Percentiles rank a stretch among this genome's conserved stretches.
Evolutionary conservation across 2,329 filamentous ascomycete species (phyloP).

Genomic region (Blastomyces emzantsi): DNA sequence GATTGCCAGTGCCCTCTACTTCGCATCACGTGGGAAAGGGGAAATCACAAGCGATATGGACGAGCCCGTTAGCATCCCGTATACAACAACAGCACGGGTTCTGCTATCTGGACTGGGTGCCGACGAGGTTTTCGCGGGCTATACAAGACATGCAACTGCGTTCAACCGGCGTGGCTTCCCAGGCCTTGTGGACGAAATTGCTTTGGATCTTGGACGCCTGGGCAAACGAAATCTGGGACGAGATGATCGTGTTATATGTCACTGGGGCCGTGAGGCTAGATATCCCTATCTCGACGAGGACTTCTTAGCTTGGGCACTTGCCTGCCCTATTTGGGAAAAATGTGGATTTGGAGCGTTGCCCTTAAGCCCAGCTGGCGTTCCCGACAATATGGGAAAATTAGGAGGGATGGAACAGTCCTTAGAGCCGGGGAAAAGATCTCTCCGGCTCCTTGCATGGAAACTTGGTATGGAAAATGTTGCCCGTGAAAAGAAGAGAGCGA

Average conservation of each 20-base stretch:
- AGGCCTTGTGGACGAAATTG: constrained; percentile 70
- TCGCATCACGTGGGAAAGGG: constrained; percentile 70
- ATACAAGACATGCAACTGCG: constrained; percentile 71
- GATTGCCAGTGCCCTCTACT: constrained; percentile 89
- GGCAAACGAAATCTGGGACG: constrained; percentile 91
- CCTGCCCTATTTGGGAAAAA: constrained; percentile 68
- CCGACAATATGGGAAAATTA: constrained; percentile 20
- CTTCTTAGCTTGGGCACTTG: constrained; percentile 72
- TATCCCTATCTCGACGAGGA: constrained; percentile 88
- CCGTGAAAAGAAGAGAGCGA: constrained; percentile 85
- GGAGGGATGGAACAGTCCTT: constrained; percentile 33
- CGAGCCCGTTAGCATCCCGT: constrained; percentile 30
- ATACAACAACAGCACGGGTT: constrained; percentile 66
- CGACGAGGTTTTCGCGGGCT: constrained; percentile 93
- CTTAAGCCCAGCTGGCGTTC: constrained; percentile 21
- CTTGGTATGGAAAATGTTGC: constrained; percentile 65
- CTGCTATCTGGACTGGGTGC: constrained; percentile 88
- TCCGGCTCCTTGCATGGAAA: constrained; percentile 66
- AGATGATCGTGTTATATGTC: constrained; percentile 81
- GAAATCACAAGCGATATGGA: constrained; percentile 29
- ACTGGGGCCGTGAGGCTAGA: constrained; percentile 81
- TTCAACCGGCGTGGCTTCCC: constrained; percentile 60
- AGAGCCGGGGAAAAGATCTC: constrained; percentile 70
- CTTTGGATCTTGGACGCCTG: constrained; percentile 73
- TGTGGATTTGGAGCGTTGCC: constrained; percentile 64